Conservation (phyloP, 768 basidiomycete genomes). For the Pisolithus sp. region DNA sequence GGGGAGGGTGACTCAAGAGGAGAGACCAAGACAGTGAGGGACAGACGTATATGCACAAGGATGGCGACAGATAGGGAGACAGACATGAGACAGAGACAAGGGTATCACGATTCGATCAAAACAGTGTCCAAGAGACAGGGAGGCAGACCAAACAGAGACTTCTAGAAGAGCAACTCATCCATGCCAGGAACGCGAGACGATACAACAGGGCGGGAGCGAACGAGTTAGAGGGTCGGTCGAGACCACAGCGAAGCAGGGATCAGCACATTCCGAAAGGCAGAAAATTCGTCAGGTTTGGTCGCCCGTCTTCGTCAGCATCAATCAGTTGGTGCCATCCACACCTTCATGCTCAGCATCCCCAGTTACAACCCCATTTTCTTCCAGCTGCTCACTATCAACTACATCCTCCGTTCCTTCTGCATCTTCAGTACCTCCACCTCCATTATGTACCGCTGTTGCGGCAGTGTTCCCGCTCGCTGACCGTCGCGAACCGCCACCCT, state of each 20-base stretch:
- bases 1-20: background rate
- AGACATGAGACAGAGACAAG: background rate
- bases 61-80: background rate
- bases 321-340: slow-evolving; percentile 19
- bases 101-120: background rate
- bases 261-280: background rate
- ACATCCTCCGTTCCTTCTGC: slow-evolving; percentile 21
- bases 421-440: slow-evolving; percentile 13
- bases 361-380: slow-evolving; percentile 38
- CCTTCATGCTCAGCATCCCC: slow-evolving; percentile 27
- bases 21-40: background rate
- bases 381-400: slow-evolving; percentile 14
- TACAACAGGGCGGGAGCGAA: background rate
- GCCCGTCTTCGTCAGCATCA: background rate
- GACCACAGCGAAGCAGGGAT: too few relatives aligned
- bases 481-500: slow-evolving; percentile 52
- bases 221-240: background rate
- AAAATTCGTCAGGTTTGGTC: background rate
- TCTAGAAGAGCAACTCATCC: background rate
- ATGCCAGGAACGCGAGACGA: background rate
- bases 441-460: slow-evolving; percentile 7
- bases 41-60: background rate
- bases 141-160: background rate
- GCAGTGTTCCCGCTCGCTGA: slow-evolving; percentile 40
- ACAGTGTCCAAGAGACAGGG: background rate